phyloP scores from a whole-genome alignment of 176 grass and related monocot species.

The Saccharum officinarum region DNA sequence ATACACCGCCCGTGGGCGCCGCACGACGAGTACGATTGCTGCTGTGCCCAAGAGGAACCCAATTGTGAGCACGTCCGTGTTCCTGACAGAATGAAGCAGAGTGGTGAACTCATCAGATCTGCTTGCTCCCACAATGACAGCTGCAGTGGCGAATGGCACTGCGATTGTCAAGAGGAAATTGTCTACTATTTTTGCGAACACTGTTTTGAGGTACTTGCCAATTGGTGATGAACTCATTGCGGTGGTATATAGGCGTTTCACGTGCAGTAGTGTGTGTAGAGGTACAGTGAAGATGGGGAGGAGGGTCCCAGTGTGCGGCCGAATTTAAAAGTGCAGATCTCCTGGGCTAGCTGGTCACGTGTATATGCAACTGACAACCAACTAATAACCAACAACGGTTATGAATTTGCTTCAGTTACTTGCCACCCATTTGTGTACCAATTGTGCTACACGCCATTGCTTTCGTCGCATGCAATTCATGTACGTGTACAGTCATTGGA shows the following conservation, averaged over 20 bases:
- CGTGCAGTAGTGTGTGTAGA: background rate
- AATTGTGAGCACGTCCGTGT: background rate
- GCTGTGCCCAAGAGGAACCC: background rate
- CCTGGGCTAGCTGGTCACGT: too few species aligned
- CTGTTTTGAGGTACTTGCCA: background rate
- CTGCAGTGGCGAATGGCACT: background rate
- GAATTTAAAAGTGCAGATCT: background rate
- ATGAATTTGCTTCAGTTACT: too few species aligned
- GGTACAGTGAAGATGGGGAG: background rate
- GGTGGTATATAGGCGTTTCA: too few species aligned
- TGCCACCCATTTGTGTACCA: too few species aligned
- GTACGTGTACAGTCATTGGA: too few species aligned
- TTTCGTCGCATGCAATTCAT: too few species aligned
- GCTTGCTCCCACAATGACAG: background rate
- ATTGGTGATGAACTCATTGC: background rate
- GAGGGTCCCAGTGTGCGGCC: background rate
- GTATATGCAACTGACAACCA: too few species aligned
- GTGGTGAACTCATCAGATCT: background rate
- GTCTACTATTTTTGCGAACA: too few species aligned
- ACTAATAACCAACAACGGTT: too few species aligned
- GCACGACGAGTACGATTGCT: background rate
- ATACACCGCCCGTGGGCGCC: slow-evolving; percentile 6
- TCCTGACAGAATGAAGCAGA: background rate
- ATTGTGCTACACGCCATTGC: too few species aligned
- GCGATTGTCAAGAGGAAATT: too few species aligned